Percentiles rank a stretch among this genome's conserved stretches.
Conservation (phyloP, 371 early-diverging fungal species). For the Smittium mucronatum region DNA sequence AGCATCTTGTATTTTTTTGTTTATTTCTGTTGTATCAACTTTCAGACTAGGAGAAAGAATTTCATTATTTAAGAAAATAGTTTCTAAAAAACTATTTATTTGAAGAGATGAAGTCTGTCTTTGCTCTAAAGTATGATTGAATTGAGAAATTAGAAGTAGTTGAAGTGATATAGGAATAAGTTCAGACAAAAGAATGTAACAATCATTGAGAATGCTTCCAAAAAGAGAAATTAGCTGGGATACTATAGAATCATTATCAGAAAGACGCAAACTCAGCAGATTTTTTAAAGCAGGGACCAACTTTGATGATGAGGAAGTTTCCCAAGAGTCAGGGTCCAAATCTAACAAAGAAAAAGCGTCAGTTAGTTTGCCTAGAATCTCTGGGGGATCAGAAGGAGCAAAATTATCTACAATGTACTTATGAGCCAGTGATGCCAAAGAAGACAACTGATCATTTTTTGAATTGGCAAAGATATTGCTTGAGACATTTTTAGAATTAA, state of each 20-base stretch:
- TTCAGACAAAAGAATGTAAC: neutral
- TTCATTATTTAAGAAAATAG: neutral
- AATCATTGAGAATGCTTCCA: neutral
- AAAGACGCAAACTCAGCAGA: neutral
- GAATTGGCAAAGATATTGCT: neutral
- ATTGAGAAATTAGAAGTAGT: neutral
- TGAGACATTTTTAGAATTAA: too few relatives aligned
- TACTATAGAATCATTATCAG: neutral
- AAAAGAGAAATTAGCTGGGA: neutral
- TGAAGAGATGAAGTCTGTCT: neutral
- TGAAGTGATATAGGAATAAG: neutral
- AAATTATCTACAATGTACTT: neutral
- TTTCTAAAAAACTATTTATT: neutral
- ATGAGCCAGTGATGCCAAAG: neutral
- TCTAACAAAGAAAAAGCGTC: neutral
- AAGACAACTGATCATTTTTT: neutral
- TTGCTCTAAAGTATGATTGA: neutral
- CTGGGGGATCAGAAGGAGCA: neutral
- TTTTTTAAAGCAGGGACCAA: neutral
- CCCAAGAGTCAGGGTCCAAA: neutral
- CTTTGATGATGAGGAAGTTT: neutral
- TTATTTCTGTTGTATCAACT: neutral
- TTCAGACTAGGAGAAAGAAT: neutral
- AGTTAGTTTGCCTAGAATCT: neutral
- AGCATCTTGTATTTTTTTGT: neutral